Conservation (phyloP, 495 filamentous ascomycete genomes). For the Aspergillus funiculosus region DNA sequence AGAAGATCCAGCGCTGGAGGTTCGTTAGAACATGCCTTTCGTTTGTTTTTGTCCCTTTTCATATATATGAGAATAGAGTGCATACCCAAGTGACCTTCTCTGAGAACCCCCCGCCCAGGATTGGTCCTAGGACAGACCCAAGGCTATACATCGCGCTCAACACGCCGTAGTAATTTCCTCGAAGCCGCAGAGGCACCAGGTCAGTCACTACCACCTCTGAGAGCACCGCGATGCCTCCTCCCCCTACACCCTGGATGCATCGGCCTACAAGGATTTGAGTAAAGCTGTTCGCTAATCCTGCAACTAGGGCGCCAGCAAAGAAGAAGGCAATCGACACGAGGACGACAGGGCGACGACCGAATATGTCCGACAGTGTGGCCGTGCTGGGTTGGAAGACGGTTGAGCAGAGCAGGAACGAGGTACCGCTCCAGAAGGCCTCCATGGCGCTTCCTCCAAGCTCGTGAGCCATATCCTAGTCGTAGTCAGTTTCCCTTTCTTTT, state of each 20-base stretch:
- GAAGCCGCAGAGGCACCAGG: slow-evolving; percentile 34
- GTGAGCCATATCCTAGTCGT: slow-evolving; percentile 11
- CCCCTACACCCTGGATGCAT: slow-evolving; percentile 31
- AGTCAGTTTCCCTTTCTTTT: neutral
- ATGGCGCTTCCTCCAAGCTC: slow-evolving; percentile 43
- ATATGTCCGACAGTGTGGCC: slow-evolving; percentile 44
- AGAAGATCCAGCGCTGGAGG: slow-evolving; percentile 57
- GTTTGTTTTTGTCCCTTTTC: neutral
- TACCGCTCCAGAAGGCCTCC: slow-evolving; percentile 50
- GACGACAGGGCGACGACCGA: slow-evolving; percentile 45
- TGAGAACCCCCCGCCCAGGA: slow-evolving; percentile 30
- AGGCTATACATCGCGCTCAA: slow-evolving; percentile 22
- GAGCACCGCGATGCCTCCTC: slow-evolving; percentile 31
- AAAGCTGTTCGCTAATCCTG: slow-evolving; percentile 29
- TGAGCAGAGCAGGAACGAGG: slow-evolving; percentile 45
- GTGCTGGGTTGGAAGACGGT: slow-evolving; percentile 37
- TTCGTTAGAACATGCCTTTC: neutral
- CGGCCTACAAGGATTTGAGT: slow-evolving; percentile 30
- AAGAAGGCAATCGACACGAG: slow-evolving; percentile 32
- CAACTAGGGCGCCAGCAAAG: slow-evolving; percentile 42
- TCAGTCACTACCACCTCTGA: slow-evolving; percentile 34
- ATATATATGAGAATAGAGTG: neutral
- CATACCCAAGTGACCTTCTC: slow-evolving; percentile 36
- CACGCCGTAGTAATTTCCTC: slow-evolving; percentile 30
- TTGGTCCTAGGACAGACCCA: slow-evolving; percentile 30